phyloP scores from a whole-genome alignment of 2,329 filamentous ascomycete genomes.

The Monilinia aucupariae region DNA sequence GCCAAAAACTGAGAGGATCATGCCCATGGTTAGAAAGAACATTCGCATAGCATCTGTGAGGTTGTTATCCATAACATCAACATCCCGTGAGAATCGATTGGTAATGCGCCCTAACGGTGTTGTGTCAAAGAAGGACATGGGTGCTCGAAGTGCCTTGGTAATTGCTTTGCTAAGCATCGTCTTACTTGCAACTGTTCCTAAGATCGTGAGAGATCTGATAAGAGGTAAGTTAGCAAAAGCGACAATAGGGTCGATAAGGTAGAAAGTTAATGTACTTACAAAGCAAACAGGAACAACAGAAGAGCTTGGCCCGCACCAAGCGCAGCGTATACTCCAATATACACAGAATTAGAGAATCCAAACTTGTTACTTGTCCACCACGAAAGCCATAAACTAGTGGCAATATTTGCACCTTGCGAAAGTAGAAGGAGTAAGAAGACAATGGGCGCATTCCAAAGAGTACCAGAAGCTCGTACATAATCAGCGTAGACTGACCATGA shows the following conservation, averaged over 20 bases:
- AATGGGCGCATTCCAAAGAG: slow-evolving; percentile 50
- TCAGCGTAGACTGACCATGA: slow-evolving; percentile 59
- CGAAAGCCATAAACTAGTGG: slow-evolving; percentile 73
- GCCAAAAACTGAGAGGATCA: slow-evolving; percentile 77
- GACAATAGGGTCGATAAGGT: neutral
- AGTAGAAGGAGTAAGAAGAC: slow-evolving; percentile 49
- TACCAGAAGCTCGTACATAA: slow-evolving; percentile 58
- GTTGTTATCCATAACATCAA: slow-evolving; percentile 94
- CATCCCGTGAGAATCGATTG: slow-evolving; percentile 91
- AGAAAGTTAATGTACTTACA: slow-evolving; percentile 35
- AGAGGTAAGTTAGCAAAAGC: neutral
- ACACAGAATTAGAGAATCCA: slow-evolving; percentile 58
- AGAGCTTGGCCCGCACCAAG: slow-evolving; percentile 67
- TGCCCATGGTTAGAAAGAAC: slow-evolving; percentile 80
- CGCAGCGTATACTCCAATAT: slow-evolving; percentile 67
- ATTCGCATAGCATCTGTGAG: slow-evolving; percentile 85
- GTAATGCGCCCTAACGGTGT: slow-evolving; percentile 92
- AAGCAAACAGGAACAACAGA: slow-evolving; percentile 75
- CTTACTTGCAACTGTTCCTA: slow-evolving; percentile 77
- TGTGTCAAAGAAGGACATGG: slow-evolving; percentile 95
- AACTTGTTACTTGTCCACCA: slow-evolving; percentile 46
- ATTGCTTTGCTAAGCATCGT: slow-evolving; percentile 77
- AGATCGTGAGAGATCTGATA: slow-evolving; percentile 57
- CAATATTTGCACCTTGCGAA: slow-evolving; percentile 78
- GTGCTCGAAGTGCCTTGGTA: slow-evolving; percentile 63